Conservation (phyloP, 306 rosid genomes). For the Cyclanthera cordifolia region DNA sequence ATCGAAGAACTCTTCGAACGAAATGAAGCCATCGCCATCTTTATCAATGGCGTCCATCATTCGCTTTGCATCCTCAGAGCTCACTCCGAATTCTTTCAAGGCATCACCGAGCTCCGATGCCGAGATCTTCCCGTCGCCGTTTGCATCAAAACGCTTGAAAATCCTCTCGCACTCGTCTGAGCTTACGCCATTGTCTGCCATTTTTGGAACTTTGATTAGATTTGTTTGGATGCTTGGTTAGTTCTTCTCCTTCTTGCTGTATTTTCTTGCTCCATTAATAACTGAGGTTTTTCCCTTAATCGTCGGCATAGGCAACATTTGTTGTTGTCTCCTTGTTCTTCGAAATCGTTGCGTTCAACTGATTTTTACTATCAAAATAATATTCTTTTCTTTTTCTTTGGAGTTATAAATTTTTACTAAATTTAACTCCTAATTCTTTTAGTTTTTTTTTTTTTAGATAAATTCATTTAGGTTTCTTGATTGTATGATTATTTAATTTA, state of each 20-base stretch:
- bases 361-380: background rate
- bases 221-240: background rate
- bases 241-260: background rate
- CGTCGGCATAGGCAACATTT: background rate
- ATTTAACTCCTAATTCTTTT: too few species aligned
- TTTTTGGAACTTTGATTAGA: background rate
- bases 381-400: background rate
- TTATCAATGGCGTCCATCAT: conserved; percentile 75
- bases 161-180: conserved; percentile 39
- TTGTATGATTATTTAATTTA: too few species aligned
- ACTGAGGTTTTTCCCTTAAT: background rate
- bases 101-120: conserved; percentile 60
- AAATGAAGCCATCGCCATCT: conserved; percentile 56
- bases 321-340: background rate
- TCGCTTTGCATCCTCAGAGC: conserved; percentile 31
- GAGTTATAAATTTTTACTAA: background rate
- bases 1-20: conserved; percentile 34
- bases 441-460: too few species aligned
- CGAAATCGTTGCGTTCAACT: background rate
- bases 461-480: too few species aligned
- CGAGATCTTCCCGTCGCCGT: conserved; percentile 61
- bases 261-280: background rate
- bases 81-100: conserved; percentile 43
- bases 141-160: conserved; percentile 52
- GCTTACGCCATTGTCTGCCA: conserved; percentile 28